A percentile compares a stretch with the other conserved stretches of the same genome.
These are phyloP conservation scores for Bipolaris zeicola DNA, from an alignment of 2,329 filamentous ascomycete genomes.

Conservation along the genomic window DNA sequence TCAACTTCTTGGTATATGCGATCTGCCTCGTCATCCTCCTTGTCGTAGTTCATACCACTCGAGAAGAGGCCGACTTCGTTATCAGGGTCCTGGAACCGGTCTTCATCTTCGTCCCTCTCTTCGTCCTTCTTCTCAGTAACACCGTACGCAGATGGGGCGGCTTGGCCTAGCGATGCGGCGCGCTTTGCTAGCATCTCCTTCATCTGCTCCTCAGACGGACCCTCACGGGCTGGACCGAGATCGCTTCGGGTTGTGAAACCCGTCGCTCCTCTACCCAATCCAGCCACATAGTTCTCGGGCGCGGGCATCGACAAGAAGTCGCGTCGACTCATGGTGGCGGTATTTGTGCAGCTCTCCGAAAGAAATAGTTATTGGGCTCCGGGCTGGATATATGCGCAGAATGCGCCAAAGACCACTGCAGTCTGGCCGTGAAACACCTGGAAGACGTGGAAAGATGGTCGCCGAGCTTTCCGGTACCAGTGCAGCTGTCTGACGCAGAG, in stretches of 20 bases:
- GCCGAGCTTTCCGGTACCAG: neutral
- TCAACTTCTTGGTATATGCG: constrained; percentile 94
- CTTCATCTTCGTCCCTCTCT: constrained; percentile 74
- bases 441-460: neutral
- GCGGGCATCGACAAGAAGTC: constrained; percentile 86
- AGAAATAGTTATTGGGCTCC: neutral
- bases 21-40: constrained; percentile 97
- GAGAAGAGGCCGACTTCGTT: constrained; percentile 97
- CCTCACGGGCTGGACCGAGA: constrained; percentile 91
- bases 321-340: constrained; percentile 65
- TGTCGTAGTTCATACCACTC: constrained; percentile 86
- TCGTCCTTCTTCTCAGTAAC: constrained; percentile 71
- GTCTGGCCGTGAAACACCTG: neutral
- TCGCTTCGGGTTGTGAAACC: constrained; percentile 98
- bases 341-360: neutral
- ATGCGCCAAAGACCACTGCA: neutral
- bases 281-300: constrained; percentile 75
- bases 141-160: constrained; percentile 76
- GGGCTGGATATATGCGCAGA: neutral
- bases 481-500: neutral
- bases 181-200: constrained; percentile 96
- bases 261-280: constrained; percentile 95
- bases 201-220: constrained; percentile 96
- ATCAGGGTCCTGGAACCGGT: constrained; percentile 92
- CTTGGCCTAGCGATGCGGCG: constrained; percentile 77